phyloP scores from a whole-genome alignment of 257 asterid genomes.

The Verbascum thapsus region DNA sequence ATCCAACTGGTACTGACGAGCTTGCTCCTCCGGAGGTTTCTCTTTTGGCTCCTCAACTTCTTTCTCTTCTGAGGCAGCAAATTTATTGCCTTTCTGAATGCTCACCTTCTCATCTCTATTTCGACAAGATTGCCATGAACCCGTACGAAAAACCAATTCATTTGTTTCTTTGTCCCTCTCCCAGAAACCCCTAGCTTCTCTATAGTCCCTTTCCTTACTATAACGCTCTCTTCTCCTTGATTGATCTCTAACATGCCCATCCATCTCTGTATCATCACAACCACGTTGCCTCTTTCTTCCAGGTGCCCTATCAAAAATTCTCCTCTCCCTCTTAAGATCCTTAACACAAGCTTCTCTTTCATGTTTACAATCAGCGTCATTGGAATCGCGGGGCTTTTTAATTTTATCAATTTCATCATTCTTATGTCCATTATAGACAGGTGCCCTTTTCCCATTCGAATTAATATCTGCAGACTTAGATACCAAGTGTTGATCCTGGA shows the following conservation, averaged over 20 bases:
- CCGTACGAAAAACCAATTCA: slow-evolving; percentile 74
- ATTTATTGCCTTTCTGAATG: slow-evolving; percentile 41
- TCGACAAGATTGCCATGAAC: slow-evolving; percentile 77
- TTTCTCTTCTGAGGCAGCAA: slow-evolving; percentile 45
- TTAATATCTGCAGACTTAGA: slow-evolving; percentile 31
- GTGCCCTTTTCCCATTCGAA: slow-evolving; percentile 32
- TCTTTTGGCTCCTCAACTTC: slow-evolving; percentile 56
- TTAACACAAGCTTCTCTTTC: slow-evolving; percentile 50
- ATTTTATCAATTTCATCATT: slow-evolving; percentile 29
- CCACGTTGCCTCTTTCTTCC: slow-evolving; percentile 72
- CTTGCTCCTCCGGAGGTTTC: slow-evolving; percentile 77
- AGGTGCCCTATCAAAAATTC: slow-evolving; percentile 47
- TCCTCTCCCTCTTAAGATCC: slow-evolving; percentile 53
- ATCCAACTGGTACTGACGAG: slow-evolving; percentile 95
- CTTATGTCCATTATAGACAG: slow-evolving; percentile 30
- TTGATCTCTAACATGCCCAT: slow-evolving; percentile 57
- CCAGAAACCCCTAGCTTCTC: slow-evolving; percentile 87
- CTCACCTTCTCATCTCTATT: slow-evolving; percentile 54
- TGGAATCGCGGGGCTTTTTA: slow-evolving; percentile 37
- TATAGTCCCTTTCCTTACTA: slow-evolving; percentile 57
- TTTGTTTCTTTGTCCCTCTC: slow-evolving; percentile 82
- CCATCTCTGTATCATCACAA: slow-evolving; percentile 51
- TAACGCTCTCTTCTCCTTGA: slow-evolving; percentile 62
- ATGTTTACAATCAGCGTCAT: slow-evolving; percentile 37
- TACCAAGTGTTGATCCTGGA: slow-evolving; percentile 24